Evolutionary conservation across 176 grass and related monocot species (phyloP).

Genomic region (Cenchrus fungigraminus): DNA sequence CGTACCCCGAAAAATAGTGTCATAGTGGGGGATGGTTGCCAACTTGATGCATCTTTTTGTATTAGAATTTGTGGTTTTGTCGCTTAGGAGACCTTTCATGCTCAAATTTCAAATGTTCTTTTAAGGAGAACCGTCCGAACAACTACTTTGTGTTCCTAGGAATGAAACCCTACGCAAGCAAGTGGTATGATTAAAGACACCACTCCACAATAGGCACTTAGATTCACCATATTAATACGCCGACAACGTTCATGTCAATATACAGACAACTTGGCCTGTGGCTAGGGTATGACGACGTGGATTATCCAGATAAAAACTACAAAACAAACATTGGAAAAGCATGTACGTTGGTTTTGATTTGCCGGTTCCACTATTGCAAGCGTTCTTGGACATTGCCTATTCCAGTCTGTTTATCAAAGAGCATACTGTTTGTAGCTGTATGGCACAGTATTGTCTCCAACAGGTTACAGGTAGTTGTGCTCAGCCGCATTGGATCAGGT

Average conservation of each 20-base stretch:
- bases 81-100: background rate
- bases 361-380: too few relatives aligned
- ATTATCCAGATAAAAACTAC: background rate
- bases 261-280: too few relatives aligned
- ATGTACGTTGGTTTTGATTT: too few relatives aligned
- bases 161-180: background rate
- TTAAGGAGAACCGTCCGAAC: background rate
- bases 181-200: background rate
- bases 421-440: background rate
- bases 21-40: background rate
- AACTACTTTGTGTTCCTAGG: background rate
- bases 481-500: background rate
- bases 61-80: background rate
- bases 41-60: background rate
- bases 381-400: background rate
- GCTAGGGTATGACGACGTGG: background rate
- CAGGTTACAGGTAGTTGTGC: background rate
- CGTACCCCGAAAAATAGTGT: background rate
- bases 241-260: background rate
- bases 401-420: background rate
- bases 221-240: background rate
- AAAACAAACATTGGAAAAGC: background rate
- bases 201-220: background rate
- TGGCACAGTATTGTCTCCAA: background rate
- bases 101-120: background rate